phyloP scores from a whole-genome alignment of 1,284 basidiomycete species.

The Meripilus lineatus region DNA sequence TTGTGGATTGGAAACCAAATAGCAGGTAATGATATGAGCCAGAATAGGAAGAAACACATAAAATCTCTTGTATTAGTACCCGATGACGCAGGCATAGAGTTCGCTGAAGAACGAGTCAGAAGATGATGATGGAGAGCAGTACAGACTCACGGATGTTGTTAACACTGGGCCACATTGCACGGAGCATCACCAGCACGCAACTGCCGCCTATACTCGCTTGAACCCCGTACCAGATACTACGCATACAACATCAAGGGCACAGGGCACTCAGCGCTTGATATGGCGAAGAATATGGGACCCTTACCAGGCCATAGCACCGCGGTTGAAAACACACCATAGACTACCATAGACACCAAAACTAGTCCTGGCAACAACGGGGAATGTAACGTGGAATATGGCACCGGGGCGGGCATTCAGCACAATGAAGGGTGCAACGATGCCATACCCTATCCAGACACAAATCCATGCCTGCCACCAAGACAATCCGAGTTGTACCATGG shows the following conservation, averaged over 20 bases:
- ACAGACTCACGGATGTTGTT: constrained; percentile 55
- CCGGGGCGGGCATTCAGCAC: constrained; percentile 79
- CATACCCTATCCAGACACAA: constrained; percentile 75
- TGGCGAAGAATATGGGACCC: constrained; percentile 17
- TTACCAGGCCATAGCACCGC: constrained; percentile 73
- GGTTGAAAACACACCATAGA: constrained; percentile 80
- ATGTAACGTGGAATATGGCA: constrained; percentile 75
- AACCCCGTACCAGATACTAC: constrained; percentile 74
- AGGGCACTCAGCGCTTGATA: too few species aligned
- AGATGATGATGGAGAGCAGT: neutral
- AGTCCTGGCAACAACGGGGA: constrained; percentile 73
- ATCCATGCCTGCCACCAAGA: constrained; percentile 85
- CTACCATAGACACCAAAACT: constrained; percentile 83
- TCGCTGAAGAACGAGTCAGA: constrained; percentile 35
- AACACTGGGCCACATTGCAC: constrained; percentile 70
- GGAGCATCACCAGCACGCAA: constrained; percentile 70
- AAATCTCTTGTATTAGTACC: constrained; percentile 70
- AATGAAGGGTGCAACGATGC: constrained; percentile 68
- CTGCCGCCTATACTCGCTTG: constrained; percentile 79
- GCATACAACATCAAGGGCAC: neutral
- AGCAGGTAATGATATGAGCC: constrained; percentile 73
- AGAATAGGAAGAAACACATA: constrained; percentile 85
- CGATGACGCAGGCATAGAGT: constrained; percentile 63
- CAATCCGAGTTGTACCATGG: constrained; percentile 71
- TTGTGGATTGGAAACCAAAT: constrained; percentile 82